These are phyloP conservation scores for Neopestalotiopsis clavispora DNA, from an alignment of 2,329 filamentous ascomycete species.

Conservation along the genomic window DNA sequence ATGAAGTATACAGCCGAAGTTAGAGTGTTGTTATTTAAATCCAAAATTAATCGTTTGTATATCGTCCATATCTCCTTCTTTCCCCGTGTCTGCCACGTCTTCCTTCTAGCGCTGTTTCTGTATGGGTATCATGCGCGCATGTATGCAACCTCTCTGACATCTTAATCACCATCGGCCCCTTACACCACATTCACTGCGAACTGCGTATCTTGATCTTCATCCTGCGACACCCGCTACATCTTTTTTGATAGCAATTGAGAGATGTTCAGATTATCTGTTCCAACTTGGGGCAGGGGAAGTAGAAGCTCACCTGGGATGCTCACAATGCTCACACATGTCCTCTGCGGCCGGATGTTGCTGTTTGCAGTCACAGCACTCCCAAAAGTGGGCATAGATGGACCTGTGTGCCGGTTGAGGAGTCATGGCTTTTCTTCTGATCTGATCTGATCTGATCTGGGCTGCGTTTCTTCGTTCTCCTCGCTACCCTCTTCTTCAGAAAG, in stretches of 20 bases:
- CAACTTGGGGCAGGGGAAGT: neutral
- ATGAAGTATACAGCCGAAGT: too few relatives aligned
- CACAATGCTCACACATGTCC: conserved; percentile 2
- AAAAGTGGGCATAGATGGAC: neutral
- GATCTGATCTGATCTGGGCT: too few relatives aligned
- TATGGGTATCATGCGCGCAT: too few relatives aligned
- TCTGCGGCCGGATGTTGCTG: neutral
- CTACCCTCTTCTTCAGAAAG: too few relatives aligned
- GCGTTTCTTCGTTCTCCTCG: too few relatives aligned
- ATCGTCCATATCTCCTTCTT: neutral
- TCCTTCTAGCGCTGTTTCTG: too few relatives aligned
- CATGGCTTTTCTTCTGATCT: neutral
- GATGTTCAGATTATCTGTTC: neutral
- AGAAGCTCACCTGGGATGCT: neutral
- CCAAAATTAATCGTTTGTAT: too few relatives aligned
- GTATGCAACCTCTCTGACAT: too few relatives aligned
- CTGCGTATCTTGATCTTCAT: neutral
- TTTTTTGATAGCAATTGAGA: neutral
- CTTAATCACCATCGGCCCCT: too few relatives aligned
- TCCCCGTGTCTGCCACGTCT: neutral
- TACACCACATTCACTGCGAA: neutral
- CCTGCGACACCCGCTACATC: neutral
- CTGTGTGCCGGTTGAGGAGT: neutral
- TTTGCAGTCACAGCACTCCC: conserved; percentile 4
- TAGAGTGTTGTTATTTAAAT: too few relatives aligned